Conservation (phyloP, 2,329 filamentous ascomycete genomes). For the Dactylonectria estremocensis region DNA sequence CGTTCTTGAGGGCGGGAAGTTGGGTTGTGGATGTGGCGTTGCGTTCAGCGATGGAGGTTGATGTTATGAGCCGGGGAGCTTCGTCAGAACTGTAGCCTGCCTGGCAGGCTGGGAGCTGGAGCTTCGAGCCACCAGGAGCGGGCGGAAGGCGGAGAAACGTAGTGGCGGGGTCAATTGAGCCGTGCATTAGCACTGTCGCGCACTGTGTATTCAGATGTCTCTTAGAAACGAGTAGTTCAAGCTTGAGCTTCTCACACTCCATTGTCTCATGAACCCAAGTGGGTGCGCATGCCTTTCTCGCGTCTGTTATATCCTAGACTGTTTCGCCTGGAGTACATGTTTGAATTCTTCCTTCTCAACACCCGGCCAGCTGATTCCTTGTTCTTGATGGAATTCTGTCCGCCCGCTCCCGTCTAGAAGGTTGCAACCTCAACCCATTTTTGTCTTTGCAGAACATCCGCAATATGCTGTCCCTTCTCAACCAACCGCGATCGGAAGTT, state of each 20-base stretch:
- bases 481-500: slow-evolving; percentile 58
- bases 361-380: neutral
- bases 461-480: slow-evolving; percentile 59
- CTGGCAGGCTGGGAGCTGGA: slow-evolving; percentile 50
- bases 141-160: slow-evolving; percentile 50
- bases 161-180: slow-evolving; percentile 37
- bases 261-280: neutral
- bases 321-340: neutral
- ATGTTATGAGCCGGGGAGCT: slow-evolving; percentile 52
- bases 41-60: slow-evolving; percentile 40
- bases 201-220: slow-evolving; percentile 26
- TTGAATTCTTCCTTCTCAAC: too few relatives aligned
- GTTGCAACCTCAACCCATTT: slow-evolving; percentile 57
- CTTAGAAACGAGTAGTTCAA: too few relatives aligned
- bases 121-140: slow-evolving; percentile 40
- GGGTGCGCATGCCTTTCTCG: too few relatives aligned
- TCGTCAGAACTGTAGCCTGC: slow-evolving; percentile 59
- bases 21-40: slow-evolving; percentile 35
- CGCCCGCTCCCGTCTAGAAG: slow-evolving; percentile 36
- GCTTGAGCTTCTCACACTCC: neutral
- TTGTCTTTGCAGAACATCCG: slow-evolving; percentile 56
- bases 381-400: neutral
- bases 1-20: slow-evolving; percentile 30
- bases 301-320: neutral
- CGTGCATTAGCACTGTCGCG: slow-evolving; percentile 5